These are phyloP conservation scores for Talaromyces sp. DNA, from an alignment of 2,329 filamentous ascomycete species.

Conservation along the genomic window DNA sequence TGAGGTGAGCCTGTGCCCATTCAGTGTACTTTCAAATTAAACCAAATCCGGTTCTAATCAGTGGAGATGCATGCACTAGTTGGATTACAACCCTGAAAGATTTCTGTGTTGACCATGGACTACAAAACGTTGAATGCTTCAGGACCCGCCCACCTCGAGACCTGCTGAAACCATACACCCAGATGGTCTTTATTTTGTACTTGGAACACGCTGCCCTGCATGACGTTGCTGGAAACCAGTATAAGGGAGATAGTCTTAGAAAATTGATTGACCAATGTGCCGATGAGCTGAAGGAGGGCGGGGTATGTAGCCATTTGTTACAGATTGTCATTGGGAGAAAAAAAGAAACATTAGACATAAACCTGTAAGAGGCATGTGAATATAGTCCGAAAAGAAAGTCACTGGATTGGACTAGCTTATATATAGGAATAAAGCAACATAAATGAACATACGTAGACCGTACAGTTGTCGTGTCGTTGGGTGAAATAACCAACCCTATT, in stretches of 20 bases:
- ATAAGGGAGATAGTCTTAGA: neutral
- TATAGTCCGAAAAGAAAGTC: neutral
- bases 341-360: neutral
- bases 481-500: no score
- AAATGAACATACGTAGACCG: neutral
- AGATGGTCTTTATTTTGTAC: neutral
- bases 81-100: constrained; percentile 1
- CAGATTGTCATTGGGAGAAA: constrained; percentile 3
- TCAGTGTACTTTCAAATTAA: neutral
- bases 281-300: neutral
- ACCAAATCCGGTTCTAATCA: neutral
- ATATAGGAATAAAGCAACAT: neutral
- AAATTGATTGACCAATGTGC: neutral
- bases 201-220: constrained; percentile 1
- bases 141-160: neutral
- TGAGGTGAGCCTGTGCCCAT: neutral
- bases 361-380: neutral
- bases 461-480: no score
- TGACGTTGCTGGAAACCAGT: neutral
- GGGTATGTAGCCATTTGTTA: neutral
- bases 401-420: neutral
- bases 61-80: neutral
- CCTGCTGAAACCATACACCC: neutral
- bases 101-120: neutral
- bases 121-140: constrained; percentile 1